phyloP scores from a whole-genome alignment of 2,329 filamentous ascomycete species.

The Pseudogymnoascus sp. region DNA sequence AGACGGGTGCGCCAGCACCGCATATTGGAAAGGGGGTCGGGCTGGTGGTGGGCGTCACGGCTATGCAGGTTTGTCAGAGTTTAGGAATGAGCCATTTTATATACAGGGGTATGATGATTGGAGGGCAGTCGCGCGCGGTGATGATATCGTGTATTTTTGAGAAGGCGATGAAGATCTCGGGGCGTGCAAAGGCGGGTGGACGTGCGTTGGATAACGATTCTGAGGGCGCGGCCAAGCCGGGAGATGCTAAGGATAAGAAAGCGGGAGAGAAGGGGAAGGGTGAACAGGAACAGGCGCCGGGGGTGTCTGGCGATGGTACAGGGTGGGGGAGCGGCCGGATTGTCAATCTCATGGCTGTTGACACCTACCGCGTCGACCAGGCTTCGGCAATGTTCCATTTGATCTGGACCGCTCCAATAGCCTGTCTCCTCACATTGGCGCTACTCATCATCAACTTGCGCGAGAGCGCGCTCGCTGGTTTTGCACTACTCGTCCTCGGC shows the following conservation, averaged over 20 bases:
- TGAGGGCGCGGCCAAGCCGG: slow-evolving; percentile 34
- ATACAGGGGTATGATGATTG: slow-evolving; percentile 85
- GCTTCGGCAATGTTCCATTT: slow-evolving; percentile 86
- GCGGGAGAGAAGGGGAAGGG: slow-evolving; percentile 30
- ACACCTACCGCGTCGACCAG: slow-evolving; percentile 87
- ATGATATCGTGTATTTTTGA: slow-evolving; percentile 84
- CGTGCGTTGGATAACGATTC: slow-evolving; percentile 34
- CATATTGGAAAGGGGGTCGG: slow-evolving; percentile 69
- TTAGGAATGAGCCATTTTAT: slow-evolving; percentile 83
- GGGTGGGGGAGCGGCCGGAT: slow-evolving; percentile 93
- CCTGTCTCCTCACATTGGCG: slow-evolving; percentile 68
- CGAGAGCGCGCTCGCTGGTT: slow-evolving; percentile 84
- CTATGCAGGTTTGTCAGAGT: slow-evolving; percentile 79
- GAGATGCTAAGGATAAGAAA: slow-evolving; percentile 34
- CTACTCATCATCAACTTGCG: slow-evolving; percentile 79
- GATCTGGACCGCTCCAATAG: slow-evolving; percentile 77
- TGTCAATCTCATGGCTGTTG: slow-evolving; percentile 88
- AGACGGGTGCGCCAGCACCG: slow-evolving; percentile 46
- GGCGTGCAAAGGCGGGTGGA: slow-evolving; percentile 78
- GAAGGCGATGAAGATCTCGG: slow-evolving; percentile 84
- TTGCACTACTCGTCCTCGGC: slow-evolving; percentile 69
- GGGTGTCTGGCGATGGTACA: slow-evolving; percentile 57
- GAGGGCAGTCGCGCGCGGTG: slow-evolving; percentile 72
- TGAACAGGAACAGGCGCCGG: slow-evolving; percentile 33
- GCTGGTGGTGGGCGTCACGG: slow-evolving; percentile 72